Base-by-base conservation (phyloP, 495 filamentous ascomycete genomes). In the Sabuloglossum arenarium region DNA sequence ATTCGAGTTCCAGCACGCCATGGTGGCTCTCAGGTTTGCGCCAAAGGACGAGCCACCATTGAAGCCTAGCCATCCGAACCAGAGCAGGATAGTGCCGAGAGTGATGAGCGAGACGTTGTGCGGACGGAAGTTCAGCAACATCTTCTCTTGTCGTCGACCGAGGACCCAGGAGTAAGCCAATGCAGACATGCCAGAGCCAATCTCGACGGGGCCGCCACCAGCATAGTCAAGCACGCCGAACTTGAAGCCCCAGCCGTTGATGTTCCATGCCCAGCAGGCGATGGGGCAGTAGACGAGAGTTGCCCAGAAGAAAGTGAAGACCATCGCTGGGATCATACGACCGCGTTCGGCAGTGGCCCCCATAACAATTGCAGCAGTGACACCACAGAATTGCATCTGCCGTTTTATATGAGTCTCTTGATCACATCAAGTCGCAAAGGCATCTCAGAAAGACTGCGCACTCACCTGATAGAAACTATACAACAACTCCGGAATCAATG, bases 1-100 rank as follows among this genome's bases (percentile, higher is more conserved):
- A 71, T 93, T 95, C 43, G 84, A 83, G 75, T 96, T 96, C 86
- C 89, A 95, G 79, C 87, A 96, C 32, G 91, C 89, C 83, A 96
- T 91, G 54, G 82, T 78, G 24, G 93, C 93, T 58, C 93, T 85
- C 49, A 98, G 74, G 72, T 97, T 98, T 56, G 93, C 85, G 63
- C 93, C 91, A 62, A 96, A 94, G n/a, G 91, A 70, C 8, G 90
- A 96, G 49, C 91, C 91, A 62, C 91, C 91, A 74, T 98, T 97
- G 78, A 98, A 98, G 42, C 88, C 93, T 59, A 98, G 74, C 91
- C 93, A 97, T 63, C 91, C 91, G 66, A 97, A 95, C 90, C 90
- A 97, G 50, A 98, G 84, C 65, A 98, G 79, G 56, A 93, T 78
- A 9, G 91, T 97, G 50, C 91, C 91, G 61, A 98, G 82, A 9